Conservation (phyloP, 306 rosid genomes). For the Crataegus laevigata region DNA sequence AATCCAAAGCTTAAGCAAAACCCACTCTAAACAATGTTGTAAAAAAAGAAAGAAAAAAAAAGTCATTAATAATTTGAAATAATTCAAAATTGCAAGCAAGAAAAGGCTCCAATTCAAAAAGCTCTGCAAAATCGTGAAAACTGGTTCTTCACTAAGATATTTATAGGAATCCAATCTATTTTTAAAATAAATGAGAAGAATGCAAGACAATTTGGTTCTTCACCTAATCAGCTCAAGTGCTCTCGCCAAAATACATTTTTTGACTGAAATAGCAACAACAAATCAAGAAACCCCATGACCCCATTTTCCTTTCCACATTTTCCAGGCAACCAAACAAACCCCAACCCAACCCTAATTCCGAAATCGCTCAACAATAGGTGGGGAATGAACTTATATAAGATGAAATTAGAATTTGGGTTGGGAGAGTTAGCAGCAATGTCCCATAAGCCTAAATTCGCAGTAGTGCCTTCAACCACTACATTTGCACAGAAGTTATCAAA, state of each 20-base stretch:
- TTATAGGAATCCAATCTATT: neutral
- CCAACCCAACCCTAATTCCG: neutral
- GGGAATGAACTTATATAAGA: neutral
- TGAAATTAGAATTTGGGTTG: neutral
- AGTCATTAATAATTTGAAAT: no score
- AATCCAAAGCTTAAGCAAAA: no score
- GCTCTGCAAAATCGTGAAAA: no score
- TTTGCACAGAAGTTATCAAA: constrained; percentile 94
- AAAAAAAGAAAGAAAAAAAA: no score
- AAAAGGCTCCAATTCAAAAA: no score
- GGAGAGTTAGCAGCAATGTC: constrained; percentile 65
- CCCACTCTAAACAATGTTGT: no score
- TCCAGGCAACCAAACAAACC: neutral
- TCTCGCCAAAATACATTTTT: no score
- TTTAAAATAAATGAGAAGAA: neutral
- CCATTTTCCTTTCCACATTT: neutral
- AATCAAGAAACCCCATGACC: neutral
- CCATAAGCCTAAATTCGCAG: constrained; percentile 88
- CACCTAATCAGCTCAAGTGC: no score
- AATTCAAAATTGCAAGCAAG: no score
- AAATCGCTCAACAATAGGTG: neutral
- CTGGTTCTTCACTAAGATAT: neutral
- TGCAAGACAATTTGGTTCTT: neutral
- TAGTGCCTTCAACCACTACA: constrained; percentile 77
- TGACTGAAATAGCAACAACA: neutral